Conservation (phyloP, 2,329 filamentous ascomycete species). For the Neofusicoccum laricinum region DNA sequence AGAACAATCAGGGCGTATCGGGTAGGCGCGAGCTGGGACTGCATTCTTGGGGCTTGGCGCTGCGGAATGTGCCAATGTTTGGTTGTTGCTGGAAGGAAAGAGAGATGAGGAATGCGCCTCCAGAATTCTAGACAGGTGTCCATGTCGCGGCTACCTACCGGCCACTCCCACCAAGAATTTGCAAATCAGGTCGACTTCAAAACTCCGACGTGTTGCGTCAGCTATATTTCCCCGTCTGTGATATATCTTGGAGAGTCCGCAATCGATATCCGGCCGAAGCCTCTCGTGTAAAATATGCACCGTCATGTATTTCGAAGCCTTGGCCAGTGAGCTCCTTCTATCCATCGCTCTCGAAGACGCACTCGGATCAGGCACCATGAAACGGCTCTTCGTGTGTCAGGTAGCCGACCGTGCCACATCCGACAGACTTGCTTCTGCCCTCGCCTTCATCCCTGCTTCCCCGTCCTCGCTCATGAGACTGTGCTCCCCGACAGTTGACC, state of each 20-base stretch:
- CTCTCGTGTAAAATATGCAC: too few species aligned
- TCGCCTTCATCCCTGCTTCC: neutral
- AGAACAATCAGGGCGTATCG: neutral
- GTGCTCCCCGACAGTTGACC: neutral
- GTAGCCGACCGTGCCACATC: neutral
- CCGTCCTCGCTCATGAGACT: neutral
- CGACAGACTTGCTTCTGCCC: neutral
- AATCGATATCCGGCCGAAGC: too few species aligned
- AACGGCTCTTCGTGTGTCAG: neutral
- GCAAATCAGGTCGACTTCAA: too few species aligned
- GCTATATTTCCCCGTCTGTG: too few species aligned
- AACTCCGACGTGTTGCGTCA: neutral
- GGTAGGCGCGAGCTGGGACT: neutral
- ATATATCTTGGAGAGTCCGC: too few species aligned
- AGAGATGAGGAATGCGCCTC: neutral
- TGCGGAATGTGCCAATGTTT: constrained; percentile 1
- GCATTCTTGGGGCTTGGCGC: neutral
- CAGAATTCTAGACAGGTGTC: neutral
- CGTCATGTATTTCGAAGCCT: too few species aligned
- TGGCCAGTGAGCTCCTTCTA: too few species aligned
- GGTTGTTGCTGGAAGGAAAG: neutral
- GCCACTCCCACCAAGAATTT: neutral
- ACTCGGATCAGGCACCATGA: neutral
- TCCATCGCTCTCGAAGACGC: too few species aligned
- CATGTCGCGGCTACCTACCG: neutral